Evolutionary conservation across 108 stramenopile species (phyloP).

Genomic region (Pseudonitzschia pungens): DNA sequence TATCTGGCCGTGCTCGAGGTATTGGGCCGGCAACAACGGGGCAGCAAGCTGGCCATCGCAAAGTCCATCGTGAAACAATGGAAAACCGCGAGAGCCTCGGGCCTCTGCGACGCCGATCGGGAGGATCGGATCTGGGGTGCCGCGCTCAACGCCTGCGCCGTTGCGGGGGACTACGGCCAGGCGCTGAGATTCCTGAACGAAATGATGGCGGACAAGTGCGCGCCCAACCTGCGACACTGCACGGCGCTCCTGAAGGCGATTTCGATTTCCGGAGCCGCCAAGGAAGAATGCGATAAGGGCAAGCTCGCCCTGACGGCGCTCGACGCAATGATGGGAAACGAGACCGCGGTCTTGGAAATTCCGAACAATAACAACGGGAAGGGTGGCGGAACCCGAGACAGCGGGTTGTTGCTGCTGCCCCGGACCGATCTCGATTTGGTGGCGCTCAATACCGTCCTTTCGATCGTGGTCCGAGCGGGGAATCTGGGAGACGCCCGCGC

Average conservation of each 20-base stretch:
- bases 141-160: slow-evolving; percentile 42
- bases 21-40: slow-evolving; percentile 37
- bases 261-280: slow-evolving; percentile 20
- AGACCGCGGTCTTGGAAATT: background rate
- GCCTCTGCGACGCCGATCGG: background rate
- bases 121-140: slow-evolving; percentile 36
- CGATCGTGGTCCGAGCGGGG: slow-evolving; percentile 38
- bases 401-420: slow-evolving; percentile 20
- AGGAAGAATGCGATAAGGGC: slow-evolving; percentile 27
- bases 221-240: slow-evolving; percentile 28
- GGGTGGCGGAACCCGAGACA: background rate
- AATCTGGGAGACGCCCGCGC: slow-evolving; percentile 33
- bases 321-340: slow-evolving; percentile 22
- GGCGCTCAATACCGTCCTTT: slow-evolving; percentile 44
- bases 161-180: slow-evolving; percentile 32
- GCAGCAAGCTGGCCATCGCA: slow-evolving; percentile 46
- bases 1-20: slow-evolving; percentile 51
- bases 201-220: slow-evolving; percentile 22
- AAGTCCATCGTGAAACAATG: slow-evolving; percentile 48
- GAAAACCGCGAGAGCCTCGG: slow-evolving; percentile 4
- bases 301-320: slow-evolving; percentile 26
- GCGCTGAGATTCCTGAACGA: slow-evolving; percentile 30
- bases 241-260: slow-evolving; percentile 28
- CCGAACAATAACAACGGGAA: background rate
- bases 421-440: slow-evolving; percentile 35